phyloP scores from a whole-genome alignment of 108 stramenopile species.

The Heterococcus sp. region DNA sequence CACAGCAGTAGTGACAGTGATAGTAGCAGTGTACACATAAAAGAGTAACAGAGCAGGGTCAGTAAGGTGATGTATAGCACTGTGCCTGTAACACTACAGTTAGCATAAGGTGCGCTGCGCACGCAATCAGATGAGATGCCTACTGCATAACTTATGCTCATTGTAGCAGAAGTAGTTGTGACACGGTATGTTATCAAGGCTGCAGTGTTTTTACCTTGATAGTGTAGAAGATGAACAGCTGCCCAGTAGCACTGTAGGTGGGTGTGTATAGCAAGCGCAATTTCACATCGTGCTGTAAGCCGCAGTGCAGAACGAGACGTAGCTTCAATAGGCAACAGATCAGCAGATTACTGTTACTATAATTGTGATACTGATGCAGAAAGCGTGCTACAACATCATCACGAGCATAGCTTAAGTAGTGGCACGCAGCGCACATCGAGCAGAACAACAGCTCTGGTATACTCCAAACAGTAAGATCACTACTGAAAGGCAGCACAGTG shows the following conservation, averaged over 20 bases:
- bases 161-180: neutral
- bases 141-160: neutral
- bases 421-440: neutral
- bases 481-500: neutral
- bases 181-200: neutral
- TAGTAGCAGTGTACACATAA: no score
- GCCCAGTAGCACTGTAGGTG: slow-evolving; percentile 49
- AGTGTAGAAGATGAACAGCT: slow-evolving; percentile 62
- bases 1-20: no score
- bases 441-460: no score
- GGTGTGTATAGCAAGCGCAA: no score
- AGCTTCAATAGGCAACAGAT: slow-evolving; percentile 72
- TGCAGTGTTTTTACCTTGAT: slow-evolving; percentile 35
- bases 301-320: slow-evolving; percentile 59
- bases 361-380: neutral
- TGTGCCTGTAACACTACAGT: no score
- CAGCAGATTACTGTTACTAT: neutral
- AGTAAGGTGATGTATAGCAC: no score
- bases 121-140: neutral
- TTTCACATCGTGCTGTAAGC: no score
- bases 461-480: no score
- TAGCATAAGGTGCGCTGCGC: no score
- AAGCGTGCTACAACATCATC: neutral
- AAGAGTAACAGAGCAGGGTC: no score
- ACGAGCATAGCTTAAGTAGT: neutral